Base-by-base conservation (phyloP, 176 grass and related monocot species). In the Elaeis guineensis region DNA sequence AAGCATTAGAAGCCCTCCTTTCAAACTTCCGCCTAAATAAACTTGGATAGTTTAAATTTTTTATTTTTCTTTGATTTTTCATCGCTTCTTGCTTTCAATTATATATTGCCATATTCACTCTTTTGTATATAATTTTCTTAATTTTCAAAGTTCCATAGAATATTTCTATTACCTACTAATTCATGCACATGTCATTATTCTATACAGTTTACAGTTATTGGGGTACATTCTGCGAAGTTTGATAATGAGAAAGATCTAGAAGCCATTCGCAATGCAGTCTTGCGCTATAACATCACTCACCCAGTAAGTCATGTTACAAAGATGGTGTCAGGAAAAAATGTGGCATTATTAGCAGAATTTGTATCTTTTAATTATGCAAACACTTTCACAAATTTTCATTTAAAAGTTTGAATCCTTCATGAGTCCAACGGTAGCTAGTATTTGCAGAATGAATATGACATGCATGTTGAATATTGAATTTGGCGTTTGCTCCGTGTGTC, bases 181-280 rank as follows among this genome's bases (percentile, higher is more conserved):
- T 44, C 35, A 44, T 51, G 49, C 51, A 4, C 6, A 30, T 29
- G 58, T 19, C 60, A 76, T 77, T 20, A 51, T 80, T 62, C 1
- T 80, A 25, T 69, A 58, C 69, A 96, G 92, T 96, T 96, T 75
- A 88, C 92, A 66, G 86, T 96, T 82, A 75, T 96, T 65, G 87
- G 92, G 52, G 92, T 96, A 56, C 92, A 96, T 72, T 90, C 92
- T 80, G 92, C 92, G 50, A 96, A 96, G 90, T 97, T 97, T 69
- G 83, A 91, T 68, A 97, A 97, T 49, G 92, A 97, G 75, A 97
- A 97, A 64, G 92, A 88, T 72, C 87, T 97, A 59, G 83, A 97
- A 75, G 83, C 92, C 72, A 97, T 97, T 35, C 75, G 92, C 64
- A 97, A 81, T 72, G 87, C 92, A 60, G 92, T 91, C 52, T 69